Evolutionary conservation across 129 eudicot species (phyloP).

Genomic region (Lactuca sativa): DNA sequence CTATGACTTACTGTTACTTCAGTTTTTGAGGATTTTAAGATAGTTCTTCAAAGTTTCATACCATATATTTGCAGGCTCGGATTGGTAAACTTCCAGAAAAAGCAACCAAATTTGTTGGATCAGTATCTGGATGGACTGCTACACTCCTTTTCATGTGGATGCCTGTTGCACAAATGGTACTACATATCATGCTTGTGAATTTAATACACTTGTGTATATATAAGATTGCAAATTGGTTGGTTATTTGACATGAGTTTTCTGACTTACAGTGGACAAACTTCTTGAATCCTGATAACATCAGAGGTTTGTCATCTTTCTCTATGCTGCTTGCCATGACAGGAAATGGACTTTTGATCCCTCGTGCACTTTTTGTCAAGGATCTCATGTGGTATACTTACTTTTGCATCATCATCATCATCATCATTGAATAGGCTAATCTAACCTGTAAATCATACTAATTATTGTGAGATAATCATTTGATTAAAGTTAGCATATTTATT

Average conservation of each 20-base stretch:
- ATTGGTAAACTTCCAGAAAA: conserved; percentile 76
- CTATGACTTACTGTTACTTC: background rate
- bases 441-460: background rate
- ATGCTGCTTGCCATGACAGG: conserved; percentile 98
- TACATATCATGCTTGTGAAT: background rate
- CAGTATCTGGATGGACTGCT: conserved; percentile 97
- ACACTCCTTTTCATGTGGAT: conserved; percentile 99
- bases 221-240: background rate
- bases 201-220: background rate
- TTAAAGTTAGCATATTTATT: background rate
- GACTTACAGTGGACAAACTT: conserved; percentile 88
- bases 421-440: background rate
- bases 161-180: conserved; percentile 97
- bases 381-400: conserved; percentile 80
- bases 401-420: background rate
- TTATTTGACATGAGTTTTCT: conserved; percentile 20
- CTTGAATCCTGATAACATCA: conserved; percentile 86
- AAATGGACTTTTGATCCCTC: conserved; percentile 93
- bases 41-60: conserved; percentile 15
- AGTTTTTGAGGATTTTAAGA: background rate
- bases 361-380: conserved; percentile 90
- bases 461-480: background rate
- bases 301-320: conserved; percentile 83
- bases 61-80: conserved; percentile 60
- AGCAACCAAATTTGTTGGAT: conserved; percentile 56